Base-by-base conservation (phyloP, 169 alveolate genomes). In the Cryptosporidium baileyi region DNA sequence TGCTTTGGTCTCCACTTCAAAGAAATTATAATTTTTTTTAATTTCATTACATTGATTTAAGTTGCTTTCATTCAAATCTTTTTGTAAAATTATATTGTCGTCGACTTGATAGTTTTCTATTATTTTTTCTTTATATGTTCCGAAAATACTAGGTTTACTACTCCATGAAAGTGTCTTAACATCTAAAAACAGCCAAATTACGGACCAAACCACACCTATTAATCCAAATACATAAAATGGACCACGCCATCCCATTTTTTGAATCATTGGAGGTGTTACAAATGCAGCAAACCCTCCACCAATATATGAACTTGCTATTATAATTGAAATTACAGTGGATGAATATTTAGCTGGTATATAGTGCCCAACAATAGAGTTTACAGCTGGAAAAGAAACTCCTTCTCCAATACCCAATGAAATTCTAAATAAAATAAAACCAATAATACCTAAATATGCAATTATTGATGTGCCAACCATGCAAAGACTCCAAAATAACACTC, bases 201-300 rank as follows among this genome's bases (percentile, higher is more conserved):
- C 19, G 19, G 74, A 74, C 85, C 85, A 74, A 19, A 57, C 4
- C 7, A 74, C 57, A 15, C 85, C 85, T n/a, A 74, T 30, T 47
- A 38, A 17, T 17, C 85, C 85, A 34, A 74, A 59, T 13, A 74
- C 57, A 41, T 74, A 74, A 32, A 74, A 74, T n/a, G 67, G 74
- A 9, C 85, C 85, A 38, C 67, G 49, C 85, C 85, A 74, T 3
- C 85, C 85, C 59, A 74, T 26, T 8, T 30, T 15, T 13, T 40
- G 59, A 24, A 74, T 54, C 61, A 74, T 74, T 3, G 85, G 85
- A 36, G 85, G 85, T 15, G 85, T 74, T 51, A 51, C 67, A 24
- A 74, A 74, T 3, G 85, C 85, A 15, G 85, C 63, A 74, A 51
- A 51, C 19, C 85, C 85, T 26, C 74, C 85, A 19, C 85, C 85